Evolutionary conservation across 1,284 basidiomycete species (phyloP), one percentile per base, ranked within the genome.

Genomic region (Cryptococcus deneoformans): DNA sequence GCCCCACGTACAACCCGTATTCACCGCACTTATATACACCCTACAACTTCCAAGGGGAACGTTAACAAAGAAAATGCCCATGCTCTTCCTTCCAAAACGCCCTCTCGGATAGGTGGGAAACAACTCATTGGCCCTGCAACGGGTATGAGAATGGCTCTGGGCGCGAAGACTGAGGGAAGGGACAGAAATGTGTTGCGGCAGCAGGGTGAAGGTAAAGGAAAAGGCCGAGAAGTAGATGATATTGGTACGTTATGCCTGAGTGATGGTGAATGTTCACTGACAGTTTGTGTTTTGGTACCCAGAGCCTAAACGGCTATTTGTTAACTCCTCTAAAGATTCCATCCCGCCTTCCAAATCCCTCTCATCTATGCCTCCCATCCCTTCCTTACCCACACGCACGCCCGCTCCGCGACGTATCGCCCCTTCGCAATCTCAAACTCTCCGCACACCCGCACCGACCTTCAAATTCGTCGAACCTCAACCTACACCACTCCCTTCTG

Each of bases 401-500:
- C 39, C 52, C 16, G 34, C 39, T 5, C 54, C 48, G 6, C 39
- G 43, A 16, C 52, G 53, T 20, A 49, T 39, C 11, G 58, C 60
- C 6, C 57, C 57, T 12, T 29, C 29, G 3, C 53, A 46, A 20
- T 50, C 48, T 37, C 50, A 37, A 38, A 49, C 46, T 20, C 53
- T 20, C 44, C 46, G 52, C 54, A 50, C 48, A 45, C 36, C 55
- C 52, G 20, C 45, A 46, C 6, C 60, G 64, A 16, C 62, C 60
- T 10, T 66, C 68, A 11, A 66, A 67, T 12, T 61, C 64, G 48
- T 50, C n/a, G 10, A 45, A 44, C 50, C 49, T 53, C 36, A 34
- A 2, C 64, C 68, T 3, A 67, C 69, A 1, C 72, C 74, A 2
- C 56, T 76, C 2, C 72, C 74, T 7, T 71, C 68, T 3, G 74